Evolutionary conservation across 2,329 filamentous ascomycete genomes (phyloP).

Genomic region (Albifimbria verrucaria): DNA sequence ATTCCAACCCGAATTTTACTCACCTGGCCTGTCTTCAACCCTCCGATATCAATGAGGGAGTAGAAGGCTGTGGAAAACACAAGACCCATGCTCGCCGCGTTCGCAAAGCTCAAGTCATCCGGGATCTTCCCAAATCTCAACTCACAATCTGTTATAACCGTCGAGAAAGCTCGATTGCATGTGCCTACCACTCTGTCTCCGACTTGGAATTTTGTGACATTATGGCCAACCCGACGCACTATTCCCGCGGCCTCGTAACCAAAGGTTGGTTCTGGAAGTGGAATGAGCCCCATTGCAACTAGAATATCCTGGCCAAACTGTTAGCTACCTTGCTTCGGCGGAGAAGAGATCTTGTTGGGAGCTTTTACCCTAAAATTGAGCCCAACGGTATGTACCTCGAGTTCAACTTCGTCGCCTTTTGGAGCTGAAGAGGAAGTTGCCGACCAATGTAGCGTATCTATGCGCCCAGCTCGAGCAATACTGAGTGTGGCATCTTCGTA

Average conservation of each 20-base stretch:
- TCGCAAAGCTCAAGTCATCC: conserved; percentile 27
- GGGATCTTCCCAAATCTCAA: conserved; percentile 29
- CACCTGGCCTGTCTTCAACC: no score
- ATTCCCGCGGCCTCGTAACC: conserved; percentile 27
- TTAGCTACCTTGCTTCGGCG: not conserved
- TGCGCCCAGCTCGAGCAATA: conserved; percentile 11
- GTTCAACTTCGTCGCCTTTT: conserved; percentile 26
- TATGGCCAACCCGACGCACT: conserved; percentile 24
- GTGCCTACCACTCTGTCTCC: conserved; percentile 31
- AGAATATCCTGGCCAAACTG: conserved; percentile 32
- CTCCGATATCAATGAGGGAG: conserved; percentile 2
- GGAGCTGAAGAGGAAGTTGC: conserved; percentile 5
- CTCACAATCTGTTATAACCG: conserved; percentile 20
- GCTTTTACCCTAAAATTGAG: conserved; percentile 16
- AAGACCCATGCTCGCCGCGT: conserved; percentile 31
- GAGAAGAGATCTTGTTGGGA: no score
- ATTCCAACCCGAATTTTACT: not conserved
- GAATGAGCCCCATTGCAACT: conserved; percentile 27
- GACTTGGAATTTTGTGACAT: conserved; percentile 20
- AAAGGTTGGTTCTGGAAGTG: conserved; percentile 13
- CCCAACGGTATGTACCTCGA: conserved; percentile 19
- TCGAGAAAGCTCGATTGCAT: conserved; percentile 19
- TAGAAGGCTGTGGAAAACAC: conserved; percentile 31
- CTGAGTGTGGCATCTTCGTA: conserved; percentile 6
- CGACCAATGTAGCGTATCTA: conserved; percentile 20